Conservation (phyloP, 345 rosid genomes). For the Gossypium stocksii region DNA sequence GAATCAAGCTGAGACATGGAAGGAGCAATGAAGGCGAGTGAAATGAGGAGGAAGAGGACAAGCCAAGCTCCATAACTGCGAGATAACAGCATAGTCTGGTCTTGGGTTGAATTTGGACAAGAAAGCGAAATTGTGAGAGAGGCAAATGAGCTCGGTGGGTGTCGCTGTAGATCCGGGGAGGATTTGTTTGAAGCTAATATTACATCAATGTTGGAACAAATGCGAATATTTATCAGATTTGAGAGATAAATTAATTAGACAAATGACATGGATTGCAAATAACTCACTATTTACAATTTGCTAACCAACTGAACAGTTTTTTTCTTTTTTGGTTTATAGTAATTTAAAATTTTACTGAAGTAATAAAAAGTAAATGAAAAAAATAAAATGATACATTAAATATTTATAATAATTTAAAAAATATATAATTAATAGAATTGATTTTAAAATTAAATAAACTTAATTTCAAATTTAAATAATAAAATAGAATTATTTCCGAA, state of each 20-base stretch:
- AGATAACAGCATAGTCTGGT: conserved; percentile 18
- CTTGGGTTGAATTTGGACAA: neutral
- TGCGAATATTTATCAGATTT: too few relatives aligned
- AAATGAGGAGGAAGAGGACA: conserved; percentile 41
- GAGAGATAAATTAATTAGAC: neutral
- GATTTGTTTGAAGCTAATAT: neutral
- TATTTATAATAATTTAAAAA: too few relatives aligned
- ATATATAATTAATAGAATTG: too few relatives aligned
- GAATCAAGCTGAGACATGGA: conserved; percentile 35
- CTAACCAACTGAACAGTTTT: too few relatives aligned
- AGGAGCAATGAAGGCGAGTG: conserved; percentile 26
- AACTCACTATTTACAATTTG: neutral
- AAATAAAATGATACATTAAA: too few relatives aligned
- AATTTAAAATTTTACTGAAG: too few relatives aligned
- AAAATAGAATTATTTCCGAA: too few relatives aligned
- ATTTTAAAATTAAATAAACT: too few relatives aligned
- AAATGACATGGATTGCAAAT: neutral
- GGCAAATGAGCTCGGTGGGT: neutral
- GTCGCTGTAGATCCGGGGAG: neutral
- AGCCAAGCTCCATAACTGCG: conserved; percentile 28
- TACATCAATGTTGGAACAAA: neutral
- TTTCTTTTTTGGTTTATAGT: too few relatives aligned
- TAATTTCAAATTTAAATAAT: too few relatives aligned
- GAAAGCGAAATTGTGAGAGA: neutral
- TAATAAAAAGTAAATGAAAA: too few relatives aligned